Evolutionary conservation across 495 filamentous ascomycete species (phyloP).

Genomic region (Clohesyomyces aquaticus): DNA sequence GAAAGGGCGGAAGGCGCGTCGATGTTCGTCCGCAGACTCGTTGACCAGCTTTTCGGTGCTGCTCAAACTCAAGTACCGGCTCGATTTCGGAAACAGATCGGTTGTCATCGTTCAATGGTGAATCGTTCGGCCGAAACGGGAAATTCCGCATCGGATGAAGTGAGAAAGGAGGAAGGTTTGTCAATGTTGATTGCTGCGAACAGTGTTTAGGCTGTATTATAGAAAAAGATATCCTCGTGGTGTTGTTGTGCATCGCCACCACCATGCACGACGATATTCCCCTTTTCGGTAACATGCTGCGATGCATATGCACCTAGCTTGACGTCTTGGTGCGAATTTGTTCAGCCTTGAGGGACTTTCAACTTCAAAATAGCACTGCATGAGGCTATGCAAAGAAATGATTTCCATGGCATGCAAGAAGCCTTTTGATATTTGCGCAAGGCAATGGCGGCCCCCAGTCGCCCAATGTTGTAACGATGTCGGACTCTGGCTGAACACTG

Average conservation of each 20-base stretch:
- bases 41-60: neutral
- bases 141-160: neutral
- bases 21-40: neutral
- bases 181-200: neutral
- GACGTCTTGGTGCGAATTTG: conserved; percentile 4
- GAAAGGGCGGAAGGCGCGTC: neutral
- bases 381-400: neutral
- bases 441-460: too few species aligned
- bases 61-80: neutral
- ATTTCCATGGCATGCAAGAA: neutral
- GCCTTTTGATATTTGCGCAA: too few species aligned
- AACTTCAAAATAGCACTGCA: neutral
- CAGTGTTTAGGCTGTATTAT: neutral
- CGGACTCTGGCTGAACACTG: too few species aligned
- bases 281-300: neutral
- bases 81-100: neutral
- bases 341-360: neutral
- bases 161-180: neutral
- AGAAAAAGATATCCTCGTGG: too few species aligned
- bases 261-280: neutral
- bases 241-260: neutral
- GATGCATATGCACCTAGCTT: neutral
- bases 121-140: neutral
- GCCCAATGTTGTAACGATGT: too few species aligned
- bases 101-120: neutral